Percentiles rank a stretch among this genome's conserved stretches.
Evolutionary conservation across 805 yeast genomes (phyloP).

Genomic region (Zygosaccharomyces rouxii): DNA sequence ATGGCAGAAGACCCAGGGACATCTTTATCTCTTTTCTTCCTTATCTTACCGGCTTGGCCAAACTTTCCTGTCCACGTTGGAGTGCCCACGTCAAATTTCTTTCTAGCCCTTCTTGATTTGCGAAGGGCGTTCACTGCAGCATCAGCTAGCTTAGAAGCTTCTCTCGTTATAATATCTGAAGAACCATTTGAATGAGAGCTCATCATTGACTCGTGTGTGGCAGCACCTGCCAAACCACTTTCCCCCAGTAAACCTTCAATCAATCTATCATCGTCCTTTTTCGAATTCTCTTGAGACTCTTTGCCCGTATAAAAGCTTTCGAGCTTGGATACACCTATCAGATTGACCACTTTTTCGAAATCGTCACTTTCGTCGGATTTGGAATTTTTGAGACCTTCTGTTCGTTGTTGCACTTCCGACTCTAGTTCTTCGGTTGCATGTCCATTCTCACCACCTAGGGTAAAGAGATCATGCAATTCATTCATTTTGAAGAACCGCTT

Average conservation of each 20-base stretch:
- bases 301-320: slow-evolving; percentile 57
- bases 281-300: slow-evolving; percentile 38
- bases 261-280: slow-evolving; percentile 55
- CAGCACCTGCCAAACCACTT: slow-evolving; percentile 61
- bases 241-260: slow-evolving; percentile 74
- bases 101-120: slow-evolving; percentile 46
- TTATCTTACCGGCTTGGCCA: slow-evolving; percentile 72
- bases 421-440: slow-evolving; percentile 35
- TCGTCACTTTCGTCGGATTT: slow-evolving; percentile 54
- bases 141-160: slow-evolving; percentile 55
- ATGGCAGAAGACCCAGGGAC: slow-evolving; percentile 24
- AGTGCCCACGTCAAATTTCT: slow-evolving; percentile 54
- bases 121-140: slow-evolving; percentile 53
- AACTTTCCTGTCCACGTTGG: slow-evolving; percentile 97
- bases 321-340: slow-evolving; percentile 69
- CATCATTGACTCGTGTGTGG: slow-evolving; percentile 75
- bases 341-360: slow-evolving; percentile 54
- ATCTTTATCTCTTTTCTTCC: slow-evolving; percentile 17
- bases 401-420: slow-evolving; percentile 58
- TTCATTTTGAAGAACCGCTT: slow-evolving; percentile 87
- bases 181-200: slow-evolving; percentile 40
- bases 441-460: slow-evolving; percentile 67
- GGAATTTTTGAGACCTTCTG: slow-evolving; percentile 36
- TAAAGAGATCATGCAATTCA: slow-evolving; percentile 84
- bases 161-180: slow-evolving; percentile 44